Evolutionary conservation across 805 yeast species (phyloP), one percentile per base, ranked within the genome.

Genomic region (Cyberlindnera suaveolens): DNA sequence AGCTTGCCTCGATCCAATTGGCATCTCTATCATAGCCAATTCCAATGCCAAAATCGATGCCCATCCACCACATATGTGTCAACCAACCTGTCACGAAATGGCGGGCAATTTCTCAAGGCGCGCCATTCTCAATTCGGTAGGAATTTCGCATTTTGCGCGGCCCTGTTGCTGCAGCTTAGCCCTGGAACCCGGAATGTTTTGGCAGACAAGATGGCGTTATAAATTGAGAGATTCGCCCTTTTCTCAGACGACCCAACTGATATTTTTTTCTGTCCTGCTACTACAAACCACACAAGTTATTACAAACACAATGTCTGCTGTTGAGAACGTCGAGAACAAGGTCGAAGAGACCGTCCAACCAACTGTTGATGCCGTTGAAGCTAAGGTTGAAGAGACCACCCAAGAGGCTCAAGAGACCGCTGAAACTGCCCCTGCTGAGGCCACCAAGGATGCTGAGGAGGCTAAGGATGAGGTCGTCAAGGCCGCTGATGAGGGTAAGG

Each of bases 251-350:
- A 8, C 16, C 20, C 36, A 29, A 35, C 23, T 23, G 19, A 26
- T 26, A 26, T 27, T 26, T 19, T 32, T 23, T 39, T 31, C 37
- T 20, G 27, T 40, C 20, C 18, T 37, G 17, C 38, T 32, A 13
- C 30, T 35, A 14, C 31, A 15, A 13, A 19, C 34, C 29, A 29
- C 36, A 18, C 31, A 27, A 18, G 14, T 34, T 26, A 16, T 14
- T 30, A n/a, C 34, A 31, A 35, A 13, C 36, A 46, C 44, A 45
- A 47, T 47, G 50, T 47, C 53, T 40, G 48, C 56, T 37, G 53
- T 45, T 33, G 57, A 49, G 48, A 49, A 42, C 45, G 35, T 34
- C 42, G 49, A 48, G 44, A 49, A 41, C 48, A 49, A 49, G 43
- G 42, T 44, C 31, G 53, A 46, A 39, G 53, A 49, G 45, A 44